Base-by-base conservation (phyloP, 2,329 filamentous ascomycete species). In the Fusarium sulawesiense region DNA sequence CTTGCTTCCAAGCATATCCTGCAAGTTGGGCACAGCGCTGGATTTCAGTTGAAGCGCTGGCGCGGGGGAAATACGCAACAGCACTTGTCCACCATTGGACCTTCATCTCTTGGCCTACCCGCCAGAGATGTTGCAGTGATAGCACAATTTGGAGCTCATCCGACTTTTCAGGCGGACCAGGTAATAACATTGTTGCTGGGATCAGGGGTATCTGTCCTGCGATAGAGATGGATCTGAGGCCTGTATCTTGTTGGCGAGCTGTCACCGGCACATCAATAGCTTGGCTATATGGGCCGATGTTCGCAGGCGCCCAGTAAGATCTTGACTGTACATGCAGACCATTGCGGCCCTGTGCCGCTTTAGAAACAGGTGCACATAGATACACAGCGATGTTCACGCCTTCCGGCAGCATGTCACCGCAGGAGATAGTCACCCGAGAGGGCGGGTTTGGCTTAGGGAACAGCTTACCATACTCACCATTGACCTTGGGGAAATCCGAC, bases 261-360 rank as follows among this genome's bases (percentile, higher is more conserved):
- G 73, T 73, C 14, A 80, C 57, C 6, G 77, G 80, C 13, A 88
- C 81, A 4, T 87, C 84, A 51, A 96, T 89, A 6, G 94, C 93
- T 81, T 99, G 96, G 59, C 94, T 98, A 80, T 98, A 98, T 0
- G 96, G 96, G 0, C 96, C 96, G 56, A 99, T 98, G 76, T 98
- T 98, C 21, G 96, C 95, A 0, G 96, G 96, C 0, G 96, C 96
- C 96, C 96, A 99, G 84, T 98, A 98, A 13, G 93, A 97, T 41
- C 93, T 86, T 6, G 92, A 94, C 80, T 98, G 96, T 8, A 99
- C 94, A 78, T 99, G 96, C 2, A 98, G 86, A 1, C 88, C 88
- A 54, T 85, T 84, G 80, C 92, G 80, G 32, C 77, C 73, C n/a
- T 56, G 56, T 7, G 55, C 64, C 11, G 67, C 60, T 23, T 78